Conservation (phyloP, 331 rosid species). For the Acacia concinna region DNA sequence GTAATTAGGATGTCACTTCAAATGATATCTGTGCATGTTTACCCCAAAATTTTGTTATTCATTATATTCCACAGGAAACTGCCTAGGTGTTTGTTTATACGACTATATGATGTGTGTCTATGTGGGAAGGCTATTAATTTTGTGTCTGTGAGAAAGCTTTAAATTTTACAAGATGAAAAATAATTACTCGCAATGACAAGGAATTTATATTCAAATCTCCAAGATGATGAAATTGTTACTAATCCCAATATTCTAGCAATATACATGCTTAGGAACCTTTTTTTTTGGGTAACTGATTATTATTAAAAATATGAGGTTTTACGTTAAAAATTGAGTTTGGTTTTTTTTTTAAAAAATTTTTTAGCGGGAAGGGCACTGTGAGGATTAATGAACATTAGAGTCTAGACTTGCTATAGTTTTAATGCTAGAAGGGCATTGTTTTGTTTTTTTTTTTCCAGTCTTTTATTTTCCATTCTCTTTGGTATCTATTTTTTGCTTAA, state of each 20-base stretch:
- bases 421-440: conserved; percentile 18
- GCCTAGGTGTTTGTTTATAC: neutral
- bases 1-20: neutral
- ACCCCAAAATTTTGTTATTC: neutral
- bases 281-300: neutral
- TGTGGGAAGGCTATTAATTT: neutral
- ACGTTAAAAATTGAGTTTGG: neutral
- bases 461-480: conserved; percentile 23
- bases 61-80: neutral
- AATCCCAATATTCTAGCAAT: neutral
- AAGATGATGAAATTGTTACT: neutral
- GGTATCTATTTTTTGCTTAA: conserved; percentile 34
- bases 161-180: neutral
- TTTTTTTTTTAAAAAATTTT: too few relatives aligned
- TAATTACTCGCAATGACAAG: neutral
- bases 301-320: neutral
- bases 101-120: too few relatives aligned
- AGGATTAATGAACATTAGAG: conserved; percentile 14
- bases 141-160: neutral
- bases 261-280: neutral
- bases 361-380: neutral
- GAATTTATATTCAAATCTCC: neutral
- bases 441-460: neutral
- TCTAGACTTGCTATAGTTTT: conserved; percentile 8
- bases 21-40: neutral